A percentile compares a stretch with the other conserved stretches of the same genome.
Evolutionary conservation across 2,329 filamentous ascomycete species (phyloP).

Genomic region (Sporothrix pseudoabietina): DNA sequence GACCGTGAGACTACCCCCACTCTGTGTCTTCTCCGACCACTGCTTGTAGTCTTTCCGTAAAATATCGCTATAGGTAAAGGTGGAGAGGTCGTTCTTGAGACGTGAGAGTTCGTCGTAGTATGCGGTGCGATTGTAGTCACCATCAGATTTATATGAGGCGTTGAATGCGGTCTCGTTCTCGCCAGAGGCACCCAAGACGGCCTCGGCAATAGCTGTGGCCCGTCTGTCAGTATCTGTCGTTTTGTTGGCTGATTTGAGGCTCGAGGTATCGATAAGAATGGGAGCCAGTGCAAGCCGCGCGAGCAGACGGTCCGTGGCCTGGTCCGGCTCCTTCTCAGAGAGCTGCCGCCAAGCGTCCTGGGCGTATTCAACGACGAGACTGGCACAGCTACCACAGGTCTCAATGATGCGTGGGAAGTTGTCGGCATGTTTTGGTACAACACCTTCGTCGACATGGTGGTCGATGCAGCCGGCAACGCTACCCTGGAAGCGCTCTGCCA

Average conservation of each 20-base stretch:
- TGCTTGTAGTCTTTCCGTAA: slow-evolving; percentile 84
- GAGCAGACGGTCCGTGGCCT: slow-evolving; percentile 45
- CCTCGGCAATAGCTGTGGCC: slow-evolving; percentile 62
- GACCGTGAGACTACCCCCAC: slow-evolving; percentile 50
- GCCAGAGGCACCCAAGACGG: slow-evolving; percentile 40
- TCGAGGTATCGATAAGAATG: slow-evolving; percentile 72
- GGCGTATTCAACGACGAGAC: slow-evolving; percentile 65
- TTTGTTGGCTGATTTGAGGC: slow-evolving; percentile 64
- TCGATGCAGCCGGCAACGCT: slow-evolving; percentile 70
- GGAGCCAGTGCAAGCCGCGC: slow-evolving; percentile 69
- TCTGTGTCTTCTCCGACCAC: slow-evolving; percentile 56
- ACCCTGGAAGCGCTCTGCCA: slow-evolving; percentile 49
- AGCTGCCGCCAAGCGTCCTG: slow-evolving; percentile 59
- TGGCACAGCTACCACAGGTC: slow-evolving; percentile 72
- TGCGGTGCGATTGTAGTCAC: slow-evolving; percentile 52
- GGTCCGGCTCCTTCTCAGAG: slow-evolving; percentile 44
- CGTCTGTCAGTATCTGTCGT: slow-evolving; percentile 62
- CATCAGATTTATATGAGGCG: slow-evolving; percentile 32
- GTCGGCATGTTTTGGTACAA: slow-evolving; percentile 46
- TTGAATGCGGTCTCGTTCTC: neutral
- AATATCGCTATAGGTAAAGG: slow-evolving; percentile 65
- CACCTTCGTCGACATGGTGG: slow-evolving; percentile 74
- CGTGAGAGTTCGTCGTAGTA: slow-evolving; percentile 63
- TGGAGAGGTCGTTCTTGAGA: slow-evolving; percentile 69
- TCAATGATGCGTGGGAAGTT: slow-evolving; percentile 59